Evolutionary conservation across 257 asterid genomes (phyloP).

Genomic region (Schizonepeta tenuifolia): DNA sequence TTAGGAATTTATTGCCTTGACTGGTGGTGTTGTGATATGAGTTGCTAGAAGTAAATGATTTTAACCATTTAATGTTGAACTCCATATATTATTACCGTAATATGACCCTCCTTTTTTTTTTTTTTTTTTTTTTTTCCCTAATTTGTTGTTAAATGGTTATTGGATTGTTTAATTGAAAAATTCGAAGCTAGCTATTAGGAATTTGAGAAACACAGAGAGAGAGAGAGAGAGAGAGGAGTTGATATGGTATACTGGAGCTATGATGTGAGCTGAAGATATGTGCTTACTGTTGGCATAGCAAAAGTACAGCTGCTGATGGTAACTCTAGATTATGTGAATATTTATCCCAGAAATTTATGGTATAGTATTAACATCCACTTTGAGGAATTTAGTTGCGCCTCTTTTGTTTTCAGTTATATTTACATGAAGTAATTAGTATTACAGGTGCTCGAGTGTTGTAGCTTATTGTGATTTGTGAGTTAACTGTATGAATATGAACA

Average conservation of each 20-base stretch:
- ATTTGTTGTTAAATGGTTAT: not conserved
- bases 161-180: constrained; percentile 3
- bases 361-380: not conserved
- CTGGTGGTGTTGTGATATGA: not conserved
- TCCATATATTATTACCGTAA: not conserved
- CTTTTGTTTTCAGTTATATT: not conserved
- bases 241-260: not conserved
- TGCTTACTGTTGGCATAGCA: not conserved
- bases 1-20: not conserved
- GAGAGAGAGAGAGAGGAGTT: not conserved
- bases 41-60: constrained; percentile 2
- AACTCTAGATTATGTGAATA: not conserved
- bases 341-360: not conserved
- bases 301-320: constrained; percentile 4
- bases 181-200: constrained; percentile 15
- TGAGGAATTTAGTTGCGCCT: not conserved
- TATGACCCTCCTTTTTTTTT: no score
- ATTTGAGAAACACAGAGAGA: no score
- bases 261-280: not conserved
- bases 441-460: not conserved
- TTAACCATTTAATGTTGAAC: constrained; percentile 2
- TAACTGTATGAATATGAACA: not conserved
- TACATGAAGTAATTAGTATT: not conserved
- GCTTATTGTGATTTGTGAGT: not conserved
- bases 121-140: not conserved